Conservation (phyloP, 2,329 filamentous ascomycete genomes). For the Ophiostoma fasciatum region DNA sequence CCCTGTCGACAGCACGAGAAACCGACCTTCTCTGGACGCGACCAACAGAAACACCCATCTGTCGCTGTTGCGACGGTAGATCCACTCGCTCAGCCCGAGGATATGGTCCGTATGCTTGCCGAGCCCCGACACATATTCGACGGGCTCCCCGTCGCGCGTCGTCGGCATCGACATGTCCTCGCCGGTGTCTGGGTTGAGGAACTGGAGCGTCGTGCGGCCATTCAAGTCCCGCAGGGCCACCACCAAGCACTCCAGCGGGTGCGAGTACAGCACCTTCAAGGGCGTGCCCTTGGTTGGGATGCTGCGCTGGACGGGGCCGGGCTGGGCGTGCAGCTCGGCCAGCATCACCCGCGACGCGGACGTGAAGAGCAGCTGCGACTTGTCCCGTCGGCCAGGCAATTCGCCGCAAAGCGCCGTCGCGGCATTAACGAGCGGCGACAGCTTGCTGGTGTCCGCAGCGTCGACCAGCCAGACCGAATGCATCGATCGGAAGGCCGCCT, state of each 20-base stretch:
- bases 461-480: constrained; percentile 37
- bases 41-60: constrained; percentile 50
- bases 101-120: constrained; percentile 43
- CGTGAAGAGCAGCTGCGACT: constrained; percentile 33
- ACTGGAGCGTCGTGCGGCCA: constrained; percentile 33
- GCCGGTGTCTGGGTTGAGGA: constrained; percentile 42
- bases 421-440: constrained; percentile 32
- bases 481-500: constrained; percentile 23
- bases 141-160: constrained; percentile 25
- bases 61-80: constrained; percentile 38
- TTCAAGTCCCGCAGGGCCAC: constrained; percentile 30
- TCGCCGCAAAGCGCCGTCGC: constrained; percentile 27
- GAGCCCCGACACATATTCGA: constrained; percentile 39
- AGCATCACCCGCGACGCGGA: constrained; percentile 36
- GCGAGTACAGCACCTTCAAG: constrained; percentile 38
- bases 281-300: constrained; percentile 34
- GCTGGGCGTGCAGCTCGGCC: constrained; percentile 31
- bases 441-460: constrained; percentile 28
- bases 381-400: constrained; percentile 23
- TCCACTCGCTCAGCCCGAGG: constrained; percentile 49
- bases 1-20: constrained; percentile 40
- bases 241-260: constrained; percentile 35
- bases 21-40: constrained; percentile 35
- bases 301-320: constrained; percentile 33
- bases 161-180: constrained; percentile 31